Percentiles rank a stretch among this genome's conserved stretches.
Conservation (phyloP, 2,329 filamentous ascomycete species). For the Colletotrichum camelliae region DNA sequence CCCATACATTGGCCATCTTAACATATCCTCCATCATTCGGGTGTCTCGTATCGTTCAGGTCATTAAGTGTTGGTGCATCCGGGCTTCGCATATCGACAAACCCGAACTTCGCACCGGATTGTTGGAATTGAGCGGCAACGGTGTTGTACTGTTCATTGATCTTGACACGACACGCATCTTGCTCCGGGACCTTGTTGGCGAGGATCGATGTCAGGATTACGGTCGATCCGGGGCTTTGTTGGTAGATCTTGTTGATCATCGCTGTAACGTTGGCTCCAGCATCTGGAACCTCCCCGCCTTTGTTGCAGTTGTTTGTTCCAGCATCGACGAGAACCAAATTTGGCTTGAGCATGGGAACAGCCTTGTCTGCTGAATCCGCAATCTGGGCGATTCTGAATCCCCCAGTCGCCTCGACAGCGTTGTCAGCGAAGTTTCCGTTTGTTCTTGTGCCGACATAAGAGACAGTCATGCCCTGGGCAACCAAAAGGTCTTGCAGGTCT, state of each 20-base stretch:
- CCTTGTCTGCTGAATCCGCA: not conserved
- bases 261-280: constrained; percentile 13
- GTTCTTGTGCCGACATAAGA: not conserved
- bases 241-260: constrained; percentile 20
- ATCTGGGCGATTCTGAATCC: constrained; percentile 15
- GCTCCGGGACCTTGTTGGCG: constrained; percentile 10
- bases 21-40: constrained; percentile 17
- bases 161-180: constrained; percentile 20
- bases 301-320: constrained; percentile 27
- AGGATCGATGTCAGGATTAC: constrained; percentile 13
- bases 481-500: constrained; percentile 28
- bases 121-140: constrained; percentile 2
- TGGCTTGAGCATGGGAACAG: constrained; percentile 14
- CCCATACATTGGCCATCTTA: constrained; percentile 22
- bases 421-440: constrained; percentile 11
- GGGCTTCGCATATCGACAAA: constrained; percentile 25
- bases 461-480: not conserved
- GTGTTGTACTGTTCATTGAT: constrained; percentile 22
- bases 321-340: constrained; percentile 26
- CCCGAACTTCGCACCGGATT: constrained; percentile 18
- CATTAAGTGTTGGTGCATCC: constrained; percentile 15
- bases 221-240: constrained; percentile 19
- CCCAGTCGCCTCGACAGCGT: constrained; percentile 11
- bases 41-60: constrained; percentile 18
- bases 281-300: constrained; percentile 6